Evolutionary conservation across 2,329 filamentous ascomycete genomes (phyloP), one percentile per base, ranked within the genome.

Genomic region (Westerdykella ornata): DNA sequence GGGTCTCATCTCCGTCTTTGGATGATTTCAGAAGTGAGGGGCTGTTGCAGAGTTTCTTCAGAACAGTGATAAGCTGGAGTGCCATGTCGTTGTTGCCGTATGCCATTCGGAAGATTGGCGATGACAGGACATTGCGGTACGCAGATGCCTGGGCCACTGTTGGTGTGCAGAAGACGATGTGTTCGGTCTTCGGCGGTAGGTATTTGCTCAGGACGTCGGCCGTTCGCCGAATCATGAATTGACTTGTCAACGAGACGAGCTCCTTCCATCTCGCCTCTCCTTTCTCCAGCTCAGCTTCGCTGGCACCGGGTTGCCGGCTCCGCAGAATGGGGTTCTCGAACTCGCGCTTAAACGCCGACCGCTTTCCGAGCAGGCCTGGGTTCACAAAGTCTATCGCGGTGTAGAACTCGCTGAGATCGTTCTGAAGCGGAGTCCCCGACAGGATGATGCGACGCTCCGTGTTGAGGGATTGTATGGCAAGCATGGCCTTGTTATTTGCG

Each of bases 31-130:
- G 68, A 8, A 85, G 65, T 0, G 74, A 77, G 1, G 82, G 82
- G 48, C 80, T 82, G 58, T 86, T 86, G 69, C 83, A 86, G 14
- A 85, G 72, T 59, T 86, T 86, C 66, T 86, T 86, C 14, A 87
- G 67, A 14, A 85, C 72, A 13, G 78, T 85, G 54, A 86, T 85
- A 12, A 86, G 74, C 52, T 84, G 79, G 2, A 87, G 69, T 2
- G 80, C 76, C 35, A 74, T 73, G 37, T 84, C 79, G 1, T 75
- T 70, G 47, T 73, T 81, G 12, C 80, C 78, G 37, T 85, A 66
- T 7, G 78, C 77, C 22, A 70, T 72, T 37, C 77, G 73, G 51
- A 85, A 85, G 4, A 78, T 68, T 0, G 79, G 77, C 2, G 81
- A 84, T 7, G 73, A 70, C n/a, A 85, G 69, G 28, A 86, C 78